Evolutionary conservation across 2,329 filamentous ascomycete genomes (phyloP).

Genomic region (Colletotrichum trifolii): DNA sequence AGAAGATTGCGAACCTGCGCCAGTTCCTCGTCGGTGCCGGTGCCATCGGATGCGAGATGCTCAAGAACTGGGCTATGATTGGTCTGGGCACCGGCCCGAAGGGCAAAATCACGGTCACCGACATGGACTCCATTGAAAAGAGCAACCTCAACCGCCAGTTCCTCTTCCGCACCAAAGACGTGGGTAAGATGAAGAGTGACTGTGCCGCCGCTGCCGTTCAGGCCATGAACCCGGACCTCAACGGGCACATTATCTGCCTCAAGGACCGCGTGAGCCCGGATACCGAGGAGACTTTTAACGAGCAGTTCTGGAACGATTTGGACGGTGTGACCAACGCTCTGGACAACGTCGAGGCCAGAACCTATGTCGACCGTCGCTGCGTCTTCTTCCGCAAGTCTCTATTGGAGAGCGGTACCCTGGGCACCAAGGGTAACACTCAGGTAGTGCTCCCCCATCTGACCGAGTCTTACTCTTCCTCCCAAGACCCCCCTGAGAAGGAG

Average conservation of each 20-base stretch:
- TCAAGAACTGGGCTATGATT: conserved; percentile 99
- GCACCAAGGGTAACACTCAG: conserved; percentile 98
- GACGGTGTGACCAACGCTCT: conserved; percentile 97
- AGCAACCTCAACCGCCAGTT: conserved; percentile 99
- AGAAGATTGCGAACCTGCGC: conserved; percentile 89
- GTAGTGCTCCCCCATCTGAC: conserved; percentile 91
- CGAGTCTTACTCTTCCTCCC: conserved; percentile 94
- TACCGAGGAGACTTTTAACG: conserved; percentile 94
- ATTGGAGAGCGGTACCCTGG: conserved; percentile 96
- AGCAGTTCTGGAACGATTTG: conserved; percentile 87
- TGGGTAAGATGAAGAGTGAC: conserved; percentile 96
- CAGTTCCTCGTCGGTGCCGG: conserved; percentile 96
- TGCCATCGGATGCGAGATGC: conserved; percentile 98
- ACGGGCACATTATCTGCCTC: conserved; percentile 84
- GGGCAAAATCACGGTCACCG: conserved; percentile 91
- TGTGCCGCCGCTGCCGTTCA: conserved; percentile 90
- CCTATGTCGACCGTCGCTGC: conserved; percentile 94
- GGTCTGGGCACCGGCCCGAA: conserved; percentile 89
- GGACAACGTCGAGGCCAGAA: conserved; percentile 96
- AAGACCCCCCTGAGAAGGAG: conserved; percentile 97
- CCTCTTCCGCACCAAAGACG: conserved; percentile 91
- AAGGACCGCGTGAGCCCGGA: conserved; percentile 92
- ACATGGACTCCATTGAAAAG: conserved; percentile 99
- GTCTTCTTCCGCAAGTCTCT: conserved; percentile 98
- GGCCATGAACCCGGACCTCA: conserved; percentile 93